Conservation (phyloP, 2,329 filamentous ascomycete genomes). For the Pestalotiopsis sp. region DNA sequence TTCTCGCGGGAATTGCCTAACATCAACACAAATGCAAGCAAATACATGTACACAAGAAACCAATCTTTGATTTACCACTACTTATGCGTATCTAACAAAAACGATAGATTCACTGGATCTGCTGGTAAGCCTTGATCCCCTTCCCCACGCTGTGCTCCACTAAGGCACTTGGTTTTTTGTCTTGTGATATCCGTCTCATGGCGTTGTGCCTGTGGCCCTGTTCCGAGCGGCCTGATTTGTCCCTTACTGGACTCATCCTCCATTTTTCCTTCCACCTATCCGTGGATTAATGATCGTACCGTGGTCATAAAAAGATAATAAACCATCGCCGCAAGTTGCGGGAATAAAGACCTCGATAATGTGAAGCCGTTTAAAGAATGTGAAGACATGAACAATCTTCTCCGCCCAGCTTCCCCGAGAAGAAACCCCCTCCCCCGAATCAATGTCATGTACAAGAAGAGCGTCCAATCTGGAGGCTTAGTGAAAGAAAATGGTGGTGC, state of each 20-base stretch:
- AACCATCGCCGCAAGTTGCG: constrained; percentile 12
- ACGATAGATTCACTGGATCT: background rate
- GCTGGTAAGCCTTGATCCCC: constrained; percentile 28
- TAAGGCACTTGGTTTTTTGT: background rate
- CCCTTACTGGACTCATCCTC: constrained; percentile 5
- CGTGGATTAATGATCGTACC: constrained; percentile 15
- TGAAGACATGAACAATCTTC: constrained; percentile 5
- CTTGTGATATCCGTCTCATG: constrained; percentile 3
- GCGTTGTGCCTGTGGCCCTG: constrained; percentile 1
- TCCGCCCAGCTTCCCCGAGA: background rate
- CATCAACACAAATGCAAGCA: too few relatives aligned
- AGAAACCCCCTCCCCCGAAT: background rate
- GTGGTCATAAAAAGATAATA: constrained; percentile 14
- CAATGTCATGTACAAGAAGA: constrained; percentile 4
- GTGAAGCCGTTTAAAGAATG: background rate
- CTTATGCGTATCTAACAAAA: background rate
- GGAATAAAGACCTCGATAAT: background rate
- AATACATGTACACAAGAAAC: too few relatives aligned
- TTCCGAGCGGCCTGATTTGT: background rate
- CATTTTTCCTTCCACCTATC: background rate
- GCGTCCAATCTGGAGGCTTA: background rate
- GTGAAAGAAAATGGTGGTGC: background rate
- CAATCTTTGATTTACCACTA: too few relatives aligned
- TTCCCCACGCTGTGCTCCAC: background rate
- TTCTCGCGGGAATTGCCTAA: too few relatives aligned